phyloP scores from a whole-genome alignment of 139 green algal genomes.

The Chlorella ohadii region DNA sequence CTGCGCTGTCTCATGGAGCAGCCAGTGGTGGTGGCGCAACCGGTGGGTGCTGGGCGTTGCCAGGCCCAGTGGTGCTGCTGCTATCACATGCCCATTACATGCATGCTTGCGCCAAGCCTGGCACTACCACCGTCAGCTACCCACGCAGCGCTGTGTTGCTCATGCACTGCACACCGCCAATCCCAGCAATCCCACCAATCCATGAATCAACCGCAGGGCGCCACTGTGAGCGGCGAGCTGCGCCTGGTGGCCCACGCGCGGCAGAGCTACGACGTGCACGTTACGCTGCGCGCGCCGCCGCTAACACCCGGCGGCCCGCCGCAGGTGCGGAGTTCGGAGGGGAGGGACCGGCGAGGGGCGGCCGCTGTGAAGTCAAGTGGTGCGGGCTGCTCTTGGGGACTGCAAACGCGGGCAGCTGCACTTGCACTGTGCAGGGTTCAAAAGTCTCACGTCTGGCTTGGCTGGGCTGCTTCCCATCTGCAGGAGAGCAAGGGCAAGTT shows the following conservation, averaged over 20 bases:
- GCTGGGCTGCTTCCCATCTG: too few relatives aligned
- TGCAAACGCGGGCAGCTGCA: neutral
- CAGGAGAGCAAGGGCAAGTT: constrained; percentile 59
- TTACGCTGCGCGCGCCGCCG: constrained; percentile 68
- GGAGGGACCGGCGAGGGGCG: neutral
- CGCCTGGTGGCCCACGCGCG: constrained; percentile 73
- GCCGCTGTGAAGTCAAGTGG: neutral
- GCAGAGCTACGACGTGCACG: constrained; percentile 85
- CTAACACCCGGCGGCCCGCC: constrained; percentile 39
- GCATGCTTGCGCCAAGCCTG: too few relatives aligned
- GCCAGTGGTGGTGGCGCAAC: constrained; percentile 59
- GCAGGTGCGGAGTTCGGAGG: constrained; percentile 45
- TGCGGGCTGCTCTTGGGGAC: neutral
- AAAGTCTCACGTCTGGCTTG: neutral
- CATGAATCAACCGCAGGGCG: too few relatives aligned
- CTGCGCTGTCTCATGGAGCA: constrained; percentile 84
- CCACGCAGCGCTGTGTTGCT: too few relatives aligned
- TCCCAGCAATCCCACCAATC: too few relatives aligned
- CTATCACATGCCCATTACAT: too few relatives aligned
- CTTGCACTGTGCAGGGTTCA: neutral
- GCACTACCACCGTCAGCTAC: too few relatives aligned
- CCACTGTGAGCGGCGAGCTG: constrained; percentile 50
- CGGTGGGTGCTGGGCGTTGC: neutral
- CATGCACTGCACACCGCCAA: too few relatives aligned
- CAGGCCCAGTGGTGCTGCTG: too few relatives aligned